Evolutionary conservation across 176 grass and related monocot species (phyloP), one percentile per base, ranked within the genome.

Genomic region (Juncus inflexus): DNA sequence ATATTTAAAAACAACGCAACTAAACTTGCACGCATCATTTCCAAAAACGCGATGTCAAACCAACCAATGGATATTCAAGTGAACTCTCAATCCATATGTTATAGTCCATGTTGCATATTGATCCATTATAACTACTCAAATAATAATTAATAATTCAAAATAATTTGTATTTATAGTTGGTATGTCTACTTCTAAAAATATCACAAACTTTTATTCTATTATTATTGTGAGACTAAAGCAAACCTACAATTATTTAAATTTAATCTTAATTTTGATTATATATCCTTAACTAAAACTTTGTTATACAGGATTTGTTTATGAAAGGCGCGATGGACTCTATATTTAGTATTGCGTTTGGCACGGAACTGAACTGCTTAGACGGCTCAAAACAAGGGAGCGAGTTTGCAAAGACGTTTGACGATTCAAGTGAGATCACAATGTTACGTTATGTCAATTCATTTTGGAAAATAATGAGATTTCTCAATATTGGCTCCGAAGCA

Each of bases 281-380:
- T 50, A 5, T 10, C 3, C 2, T 52, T 39, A 28, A 28, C 19
- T 28, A 2, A n/a, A 42, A n/a, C 9, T 47, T 45, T 76, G 12
- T 73, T n/a, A 2, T 10, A 35, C 72, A 85, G 78, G 76, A 38
- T 4, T 67, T 88, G n/a, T 57, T 82, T 12, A 58, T 80, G 72
- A 75, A 65, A 47, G 81, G 80, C 0, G 84, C 89, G 9, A 87
- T 92, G 81, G 89, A 88, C 47, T 87, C 89, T 43, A 85, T 88
- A 55, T 85, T 82, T 54, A 76, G 66, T 40, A 70, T 88, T 38
- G 74, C 64, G 1, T 94, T 94, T 45, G 84, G 84, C 3, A 11
- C 58, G 3, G 81, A 94, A 38, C 52, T 94, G 49, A 66, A 82
- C 70, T 76, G 69, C 15, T 12, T 85, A 35, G 50, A 58, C 12